Evolutionary conservation across 2,329 filamentous ascomycete species (phyloP), one percentile per base, ranked within the genome.

Genomic region (Boeremia exigua): DNA sequence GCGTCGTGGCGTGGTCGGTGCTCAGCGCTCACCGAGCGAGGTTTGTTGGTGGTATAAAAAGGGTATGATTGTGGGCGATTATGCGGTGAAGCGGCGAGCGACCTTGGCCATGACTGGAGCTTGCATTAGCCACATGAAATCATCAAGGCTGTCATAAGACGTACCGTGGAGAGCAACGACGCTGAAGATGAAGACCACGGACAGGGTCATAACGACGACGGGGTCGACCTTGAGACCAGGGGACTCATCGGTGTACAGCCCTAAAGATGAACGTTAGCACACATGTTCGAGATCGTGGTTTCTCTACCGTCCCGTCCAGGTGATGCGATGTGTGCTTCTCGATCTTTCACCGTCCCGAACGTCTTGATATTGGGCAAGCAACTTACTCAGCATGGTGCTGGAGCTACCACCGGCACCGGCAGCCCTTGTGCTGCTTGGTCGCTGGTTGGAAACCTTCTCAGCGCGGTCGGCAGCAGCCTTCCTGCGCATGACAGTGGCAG

Each of bases 201-300:
- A 96, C 69, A 99, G 84, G 67, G 97, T 95, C 73, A 99, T 85
- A 63, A 99, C 94, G 65, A 99, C 93, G 57, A 99, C 95, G 19
- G 95, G 95, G 78, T 99, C 95, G 64, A 99, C 95, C 83, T 97
- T 96, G 71, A 99, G 83, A 60, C 95, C 95, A 56, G 95, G 95
- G 64, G 91, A 96, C 83, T 99, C 95, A 76, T 99, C 95, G 55
- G 95, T 99, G 87, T 99, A 99, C 39, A 99, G 88, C 79, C 87
- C 89, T 92, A 54, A n/a, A 27, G 3, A 7, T 30, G 3, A 17
- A 19, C 23, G 27, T 57, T 38, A 57, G 54, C 19, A 30, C 4
- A 23, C 3, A 3, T 36, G 36, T 37, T 43, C 42, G 25, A 30
- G 12, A 8, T 23, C 4, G 34, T 14, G 30, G 8, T 15, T 23